Conservation (phyloP, 2,329 filamentous ascomycete genomes). For the Aspergillus luchuensis region DNA sequence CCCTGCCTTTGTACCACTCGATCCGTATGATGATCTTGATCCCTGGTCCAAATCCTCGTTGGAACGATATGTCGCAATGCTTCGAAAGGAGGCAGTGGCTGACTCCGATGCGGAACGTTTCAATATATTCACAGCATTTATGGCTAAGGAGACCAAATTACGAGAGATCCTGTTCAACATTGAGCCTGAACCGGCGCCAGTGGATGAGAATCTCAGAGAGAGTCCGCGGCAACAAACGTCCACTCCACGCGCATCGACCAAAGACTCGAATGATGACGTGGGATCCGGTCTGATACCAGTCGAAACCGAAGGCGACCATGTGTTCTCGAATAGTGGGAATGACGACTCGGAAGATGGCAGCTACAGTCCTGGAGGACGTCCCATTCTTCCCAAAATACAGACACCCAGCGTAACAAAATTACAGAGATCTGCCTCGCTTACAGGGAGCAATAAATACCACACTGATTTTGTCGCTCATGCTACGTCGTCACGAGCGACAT, state of each 20-base stretch:
- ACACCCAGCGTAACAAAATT: slow-evolving; percentile 22
- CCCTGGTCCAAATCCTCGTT: slow-evolving; percentile 60
- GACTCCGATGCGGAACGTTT: slow-evolving; percentile 55
- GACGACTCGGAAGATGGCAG: slow-evolving; percentile 35
- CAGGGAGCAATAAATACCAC: slow-evolving; percentile 14
- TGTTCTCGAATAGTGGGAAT: slow-evolving; percentile 7
- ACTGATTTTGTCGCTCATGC: slow-evolving; percentile 1
- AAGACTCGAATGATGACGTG: slow-evolving; percentile 15
- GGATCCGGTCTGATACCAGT: slow-evolving; percentile 41
- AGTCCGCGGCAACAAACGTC: slow-evolving; percentile 13
- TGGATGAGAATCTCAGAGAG: slow-evolving; percentile 12
- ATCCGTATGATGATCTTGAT: slow-evolving; percentile 57
- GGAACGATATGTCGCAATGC: slow-evolving; percentile 57
- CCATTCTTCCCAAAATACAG: slow-evolving; percentile 41
- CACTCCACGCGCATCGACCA: slow-evolving; percentile 6
- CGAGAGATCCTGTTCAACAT: slow-evolving; percentile 54
- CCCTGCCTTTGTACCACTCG: slow-evolving; percentile 28
- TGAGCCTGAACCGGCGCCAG: slow-evolving; percentile 41
- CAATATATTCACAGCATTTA: slow-evolving; percentile 56
- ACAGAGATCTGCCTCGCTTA: slow-evolving; percentile 32
- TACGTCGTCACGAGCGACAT: slow-evolving; percentile 25
- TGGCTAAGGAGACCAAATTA: slow-evolving; percentile 50
- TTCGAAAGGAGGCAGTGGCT: slow-evolving; percentile 53
- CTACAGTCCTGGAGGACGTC: slow-evolving; percentile 59
- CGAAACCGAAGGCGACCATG: slow-evolving; percentile 26